Evolutionary conservation across 2,329 filamentous ascomycete genomes (phyloP), one percentile per base, ranked within the genome.

Genomic region (Fonsecaea nubica): DNA sequence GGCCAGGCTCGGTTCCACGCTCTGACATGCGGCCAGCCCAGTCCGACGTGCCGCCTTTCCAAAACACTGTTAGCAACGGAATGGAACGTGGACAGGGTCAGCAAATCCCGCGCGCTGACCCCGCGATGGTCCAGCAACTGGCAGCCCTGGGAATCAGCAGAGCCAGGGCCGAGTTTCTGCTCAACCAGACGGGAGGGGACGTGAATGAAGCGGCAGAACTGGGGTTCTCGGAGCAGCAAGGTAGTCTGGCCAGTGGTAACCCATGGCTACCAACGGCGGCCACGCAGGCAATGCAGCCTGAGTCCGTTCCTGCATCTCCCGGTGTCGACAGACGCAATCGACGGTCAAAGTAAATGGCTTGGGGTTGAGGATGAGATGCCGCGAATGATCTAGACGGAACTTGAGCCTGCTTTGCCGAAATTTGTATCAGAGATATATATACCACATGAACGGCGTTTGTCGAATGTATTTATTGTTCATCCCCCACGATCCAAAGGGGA

Each of bases 151-250:
- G 50, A 1, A 62, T 62, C 6, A 30, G 48, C 50, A 12, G 35
- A 12, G 25, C 48, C 18, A 36, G 54, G 25, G 59, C 59, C 4
- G 59, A 62, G 52, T 40, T 48, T 21, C 36, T 55, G 15, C 59
- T 62, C 35, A 45, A 18, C 33, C 50, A 50, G 52, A 62, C 59
- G 50, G 52, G 52, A 12, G 59, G 59, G 21, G 59, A 62, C n/a
- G 50, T 62, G 13, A 55, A 62, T 15, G 59, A 52, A 10, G 59
- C 59, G 1, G 59, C 59, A 25, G 50, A 45, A 35, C 52, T 62
- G 2, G 35, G 42, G 9, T 48, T 62, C 52, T 48, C 36, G 35
- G 36, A 56, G 25, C 45, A 38, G 40, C 45, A 50, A 4, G 40
- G 59, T 15, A 48, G 58, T 35, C 4, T 52, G 45, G 38, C 10